Percentiles rank a stretch among this genome's conserved stretches.
phyloP scores from a whole-genome alignment of 2,329 filamentous ascomycete genomes.

The Colletotrichum orbiculare region DNA sequence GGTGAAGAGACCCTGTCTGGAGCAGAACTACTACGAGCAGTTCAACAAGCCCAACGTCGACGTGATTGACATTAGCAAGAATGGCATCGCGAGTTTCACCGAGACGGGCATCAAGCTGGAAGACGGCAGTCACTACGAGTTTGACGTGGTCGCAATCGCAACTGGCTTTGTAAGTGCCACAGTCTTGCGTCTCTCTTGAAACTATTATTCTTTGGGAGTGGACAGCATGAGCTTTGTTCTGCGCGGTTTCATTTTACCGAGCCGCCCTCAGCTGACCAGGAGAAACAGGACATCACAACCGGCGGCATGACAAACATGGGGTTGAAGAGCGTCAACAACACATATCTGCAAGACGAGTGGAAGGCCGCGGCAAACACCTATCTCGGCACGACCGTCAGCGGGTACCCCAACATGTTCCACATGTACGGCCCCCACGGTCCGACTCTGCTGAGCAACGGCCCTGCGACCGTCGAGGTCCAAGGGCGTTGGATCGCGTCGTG shows the following conservation, averaged over 20 bases:
- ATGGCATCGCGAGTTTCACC: conserved; percentile 53
- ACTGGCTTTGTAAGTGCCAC: conserved; percentile 56
- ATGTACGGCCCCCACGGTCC: conserved; percentile 68
- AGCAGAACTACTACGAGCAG: conserved; percentile 58
- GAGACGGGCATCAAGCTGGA: conserved; percentile 53
- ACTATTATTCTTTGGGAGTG: background rate
- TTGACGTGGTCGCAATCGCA: conserved; percentile 57
- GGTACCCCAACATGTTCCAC: conserved; percentile 63
- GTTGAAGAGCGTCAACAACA: conserved; percentile 52
- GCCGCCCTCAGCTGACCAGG: background rate
- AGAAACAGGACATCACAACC: conserved; percentile 18
- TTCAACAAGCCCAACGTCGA: conserved; percentile 57
- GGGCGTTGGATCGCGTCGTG: conserved; percentile 65
- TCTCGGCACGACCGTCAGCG: conserved; percentile 55
- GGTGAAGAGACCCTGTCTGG: conserved; percentile 59
- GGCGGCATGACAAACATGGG: conserved; percentile 57
- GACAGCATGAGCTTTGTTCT: background rate
- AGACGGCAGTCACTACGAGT: conserved; percentile 54
- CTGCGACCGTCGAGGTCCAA: conserved; percentile 64
- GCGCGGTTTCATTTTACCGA: no score
- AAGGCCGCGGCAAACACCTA: conserved; percentile 53
- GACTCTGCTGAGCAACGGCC: conserved; percentile 66
- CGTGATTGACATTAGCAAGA: conserved; percentile 53
- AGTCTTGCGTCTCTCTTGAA: background rate
- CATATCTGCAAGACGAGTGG: conserved; percentile 56